phyloP scores from a whole-genome alignment of 305 asterid species.

The Withania somnifera region DNA sequence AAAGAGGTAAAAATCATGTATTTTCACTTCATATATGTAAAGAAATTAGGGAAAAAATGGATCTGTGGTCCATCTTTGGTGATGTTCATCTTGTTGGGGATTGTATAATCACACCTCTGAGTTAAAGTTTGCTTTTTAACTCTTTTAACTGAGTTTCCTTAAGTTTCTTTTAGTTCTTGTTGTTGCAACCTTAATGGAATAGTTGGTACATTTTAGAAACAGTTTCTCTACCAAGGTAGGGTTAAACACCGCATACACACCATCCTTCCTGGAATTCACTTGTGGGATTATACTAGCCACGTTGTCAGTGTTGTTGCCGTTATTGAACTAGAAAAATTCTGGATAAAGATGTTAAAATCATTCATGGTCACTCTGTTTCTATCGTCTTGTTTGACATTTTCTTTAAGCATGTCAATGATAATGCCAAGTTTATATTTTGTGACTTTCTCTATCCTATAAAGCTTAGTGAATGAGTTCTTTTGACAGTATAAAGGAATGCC shows the following conservation, averaged over 20 bases:
- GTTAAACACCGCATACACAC: too few species aligned
- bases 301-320: too few species aligned
- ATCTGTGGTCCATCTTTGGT: constrained; percentile 20
- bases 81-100: constrained; percentile 14
- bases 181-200: background rate
- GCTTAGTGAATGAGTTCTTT: too few species aligned
- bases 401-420: background rate
- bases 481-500: too few species aligned
- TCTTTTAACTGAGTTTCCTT: background rate
- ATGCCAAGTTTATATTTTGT: background rate
- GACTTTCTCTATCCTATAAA: too few species aligned
- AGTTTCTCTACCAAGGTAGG: too few species aligned
- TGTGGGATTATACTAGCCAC: too few species aligned
- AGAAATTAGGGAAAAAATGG: constrained; percentile 22
- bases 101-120: constrained; percentile 15
- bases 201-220: too few species aligned
- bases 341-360: background rate
- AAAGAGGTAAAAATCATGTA: constrained; percentile 17
- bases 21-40: constrained; percentile 22
- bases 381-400: background rate
- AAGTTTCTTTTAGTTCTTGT: background rate
- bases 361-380: background rate
- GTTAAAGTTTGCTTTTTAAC: background rate
- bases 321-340: background rate
- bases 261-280: too few species aligned